These are phyloP conservation scores for Solanum chacoense DNA, from an alignment of 305 asterid genomes.

Conservation along the genomic window DNA sequence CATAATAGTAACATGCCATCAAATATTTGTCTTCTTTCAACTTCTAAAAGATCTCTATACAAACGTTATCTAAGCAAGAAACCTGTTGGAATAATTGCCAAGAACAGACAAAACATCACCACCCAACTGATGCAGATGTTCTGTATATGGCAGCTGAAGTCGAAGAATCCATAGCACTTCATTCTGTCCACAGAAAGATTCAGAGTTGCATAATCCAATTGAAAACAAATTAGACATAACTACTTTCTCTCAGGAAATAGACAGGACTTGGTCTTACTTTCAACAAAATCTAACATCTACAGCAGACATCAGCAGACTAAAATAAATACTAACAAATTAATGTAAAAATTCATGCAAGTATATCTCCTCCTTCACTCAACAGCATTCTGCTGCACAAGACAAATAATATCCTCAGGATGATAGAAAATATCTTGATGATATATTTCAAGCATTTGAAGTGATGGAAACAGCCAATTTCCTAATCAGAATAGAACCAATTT, in stretches of 20 bases:
- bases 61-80: background rate
- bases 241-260: background rate
- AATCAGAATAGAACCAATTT: background rate
- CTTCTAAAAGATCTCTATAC: background rate
- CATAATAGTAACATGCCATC: conserved; percentile 2
- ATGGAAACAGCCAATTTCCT: background rate
- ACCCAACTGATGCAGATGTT: conserved; percentile 84
- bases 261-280: background rate
- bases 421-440: background rate
- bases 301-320: background rate
- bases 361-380: background rate
- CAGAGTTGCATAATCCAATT: background rate
- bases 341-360: background rate
- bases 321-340: background rate
- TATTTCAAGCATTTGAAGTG: background rate
- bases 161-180: conserved; percentile 70
- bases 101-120: conserved; percentile 54
- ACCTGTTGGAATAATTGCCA: conserved; percentile 92
- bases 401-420: background rate
- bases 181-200: conserved; percentile 34
- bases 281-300: background rate
- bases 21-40: background rate
- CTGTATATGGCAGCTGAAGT: conserved; percentile 80
- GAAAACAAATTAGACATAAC: background rate
- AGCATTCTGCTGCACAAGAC: background rate